Evolutionary conservation across 1,139 yeast genomes (phyloP).

Genomic region (Saccharomyces uvarum): DNA sequence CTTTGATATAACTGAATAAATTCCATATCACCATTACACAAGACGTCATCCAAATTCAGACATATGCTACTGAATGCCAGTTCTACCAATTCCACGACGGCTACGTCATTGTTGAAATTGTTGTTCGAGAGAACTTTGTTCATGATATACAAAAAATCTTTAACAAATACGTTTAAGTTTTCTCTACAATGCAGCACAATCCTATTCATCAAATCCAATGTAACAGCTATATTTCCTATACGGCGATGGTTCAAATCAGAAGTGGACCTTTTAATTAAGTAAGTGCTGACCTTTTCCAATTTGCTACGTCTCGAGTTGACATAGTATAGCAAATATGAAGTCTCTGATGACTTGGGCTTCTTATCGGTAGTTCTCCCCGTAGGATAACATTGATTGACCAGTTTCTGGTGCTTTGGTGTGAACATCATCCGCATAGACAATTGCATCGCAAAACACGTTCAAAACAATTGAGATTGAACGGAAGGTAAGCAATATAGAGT

Average conservation of each 20-base stretch:
- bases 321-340: constrained; percentile 79
- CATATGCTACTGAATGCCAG: constrained; percentile 45
- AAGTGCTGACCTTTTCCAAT: constrained; percentile 74
- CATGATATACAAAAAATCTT: constrained; percentile 45
- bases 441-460: not conserved
- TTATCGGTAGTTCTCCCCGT: constrained; percentile 79
- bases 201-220: constrained; percentile 61
- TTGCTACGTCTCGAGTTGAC: constrained; percentile 89
- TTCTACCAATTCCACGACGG: constrained; percentile 27
- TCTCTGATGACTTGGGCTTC: constrained; percentile 85
- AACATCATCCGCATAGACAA: constrained; percentile 33
- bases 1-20: constrained; percentile 40
- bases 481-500: not conserved
- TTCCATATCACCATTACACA: constrained; percentile 63
- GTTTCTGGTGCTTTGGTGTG: constrained; percentile 78
- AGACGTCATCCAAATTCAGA: constrained; percentile 53
- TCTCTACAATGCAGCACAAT: constrained; percentile 71
- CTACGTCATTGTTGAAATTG: constrained; percentile 26
- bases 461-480: not conserved
- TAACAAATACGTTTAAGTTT: constrained; percentile 77
- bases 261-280: constrained; percentile 55
- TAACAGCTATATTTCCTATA: constrained; percentile 76
- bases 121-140: constrained; percentile 24
- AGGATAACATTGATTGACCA: constrained; percentile 88
- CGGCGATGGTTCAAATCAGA: constrained; percentile 56